Evolutionary conservation across 2,329 filamentous ascomycete genomes (phyloP).

Genomic region (Ophiocordyceps camponoti-rufipedis): DNA sequence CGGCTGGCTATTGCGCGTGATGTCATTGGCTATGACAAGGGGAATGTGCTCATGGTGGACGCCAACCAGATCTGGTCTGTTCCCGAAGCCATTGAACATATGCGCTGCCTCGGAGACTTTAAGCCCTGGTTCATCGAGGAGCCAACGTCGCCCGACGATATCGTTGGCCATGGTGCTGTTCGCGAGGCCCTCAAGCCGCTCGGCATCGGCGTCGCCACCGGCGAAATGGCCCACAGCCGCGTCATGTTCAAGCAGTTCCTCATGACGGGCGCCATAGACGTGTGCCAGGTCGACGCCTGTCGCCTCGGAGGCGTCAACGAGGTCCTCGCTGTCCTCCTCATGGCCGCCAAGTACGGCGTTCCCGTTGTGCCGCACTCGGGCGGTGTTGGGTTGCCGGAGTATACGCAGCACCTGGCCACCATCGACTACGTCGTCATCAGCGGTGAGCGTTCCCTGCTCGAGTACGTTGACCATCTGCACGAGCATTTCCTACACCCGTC

Average conservation of each 20-base stretch:
- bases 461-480: conserved; percentile 87
- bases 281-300: conserved; percentile 83
- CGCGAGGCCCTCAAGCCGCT: conserved; percentile 59
- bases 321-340: conserved; percentile 72
- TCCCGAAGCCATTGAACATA: conserved; percentile 73
- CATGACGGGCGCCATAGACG: conserved; percentile 60
- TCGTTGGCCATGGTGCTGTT: conserved; percentile 74
- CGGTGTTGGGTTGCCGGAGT: conserved; percentile 80
- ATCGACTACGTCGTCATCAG: conserved; percentile 84
- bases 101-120: conserved; percentile 66
- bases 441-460: conserved; percentile 64
- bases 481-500: conserved; percentile 80
- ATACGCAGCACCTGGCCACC: conserved; percentile 81
- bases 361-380: conserved; percentile 82
- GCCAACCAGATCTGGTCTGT: conserved; percentile 90
- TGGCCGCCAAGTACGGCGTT: conserved; percentile 62
- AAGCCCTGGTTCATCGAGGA: conserved; percentile 92
- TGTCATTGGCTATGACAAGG: conserved; percentile 65
- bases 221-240: conserved; percentile 91
- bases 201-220: conserved; percentile 71
- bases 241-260: conserved; percentile 90
- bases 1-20: conserved; percentile 58
- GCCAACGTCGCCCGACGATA: conserved; percentile 77
- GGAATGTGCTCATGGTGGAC: conserved; percentile 80
- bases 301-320: conserved; percentile 83